Evolutionary conservation across 495 filamentous ascomycete genomes (phyloP).

Genomic region (Xylaria acuta): DNA sequence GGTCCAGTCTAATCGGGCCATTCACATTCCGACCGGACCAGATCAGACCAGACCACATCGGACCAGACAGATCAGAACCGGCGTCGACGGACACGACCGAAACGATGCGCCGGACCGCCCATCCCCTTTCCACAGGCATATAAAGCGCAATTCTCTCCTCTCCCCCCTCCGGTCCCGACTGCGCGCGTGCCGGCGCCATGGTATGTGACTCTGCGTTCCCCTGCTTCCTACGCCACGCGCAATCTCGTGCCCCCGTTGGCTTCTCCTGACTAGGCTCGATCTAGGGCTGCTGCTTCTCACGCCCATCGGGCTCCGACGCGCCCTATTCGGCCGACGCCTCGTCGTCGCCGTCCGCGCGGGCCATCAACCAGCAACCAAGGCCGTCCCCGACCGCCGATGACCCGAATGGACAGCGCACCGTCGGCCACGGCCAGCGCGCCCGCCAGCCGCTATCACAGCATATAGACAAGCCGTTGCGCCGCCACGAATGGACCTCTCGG

Average conservation of each 20-base stretch:
- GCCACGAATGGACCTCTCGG: slow-evolving; percentile 55
- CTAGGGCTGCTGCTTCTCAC: slow-evolving; percentile 59
- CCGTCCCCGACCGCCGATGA: slow-evolving; percentile 32
- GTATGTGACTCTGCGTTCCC: slow-evolving; percentile 1
- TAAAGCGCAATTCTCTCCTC: slow-evolving; percentile 14
- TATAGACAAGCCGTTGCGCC: slow-evolving; percentile 57
- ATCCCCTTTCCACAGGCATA: slow-evolving; percentile 11
- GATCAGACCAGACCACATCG: background rate
- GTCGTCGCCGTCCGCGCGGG: slow-evolving; percentile 45
- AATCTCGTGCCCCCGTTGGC: background rate
- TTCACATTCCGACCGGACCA: too few relatives aligned
- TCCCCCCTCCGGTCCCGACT: background rate
- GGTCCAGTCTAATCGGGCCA: background rate
- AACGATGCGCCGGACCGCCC: slow-evolving; percentile 23
- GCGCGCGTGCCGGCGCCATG: slow-evolving; percentile 12
- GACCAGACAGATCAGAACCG: background rate
- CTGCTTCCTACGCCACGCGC: background rate
- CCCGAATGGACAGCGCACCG: slow-evolving; percentile 20
- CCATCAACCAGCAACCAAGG: slow-evolving; percentile 31
- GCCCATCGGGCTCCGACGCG: slow-evolving; percentile 49
- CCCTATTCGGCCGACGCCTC: slow-evolving; percentile 48
- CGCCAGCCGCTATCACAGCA: slow-evolving; percentile 47
- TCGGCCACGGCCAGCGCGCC: slow-evolving; percentile 30
- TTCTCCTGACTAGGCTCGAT: background rate
- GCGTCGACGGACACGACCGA: slow-evolving; percentile 15